A percentile compares a stretch with the other conserved stretches of the same genome.
phyloP scores from a whole-genome alignment of 495 filamentous ascomycete genomes.

The Neurospora hispaniola region DNA sequence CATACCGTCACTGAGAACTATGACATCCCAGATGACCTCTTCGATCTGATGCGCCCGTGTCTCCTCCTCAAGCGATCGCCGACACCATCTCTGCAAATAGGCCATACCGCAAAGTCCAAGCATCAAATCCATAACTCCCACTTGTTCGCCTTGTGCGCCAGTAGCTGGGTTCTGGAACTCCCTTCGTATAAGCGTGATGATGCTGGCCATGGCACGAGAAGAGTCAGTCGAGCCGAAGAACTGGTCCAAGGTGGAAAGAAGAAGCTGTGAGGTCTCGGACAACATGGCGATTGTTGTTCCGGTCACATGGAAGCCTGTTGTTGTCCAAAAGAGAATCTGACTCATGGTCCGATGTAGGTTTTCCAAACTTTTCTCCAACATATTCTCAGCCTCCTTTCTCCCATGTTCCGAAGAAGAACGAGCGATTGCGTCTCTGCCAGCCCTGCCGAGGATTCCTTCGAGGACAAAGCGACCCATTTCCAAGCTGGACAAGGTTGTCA shows the following conservation, averaged over 20 bases:
- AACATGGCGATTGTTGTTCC: conserved; percentile 50
- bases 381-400: conserved; percentile 48
- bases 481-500: conserved; percentile 58
- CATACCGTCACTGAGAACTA: conserved; percentile 54
- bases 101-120: conserved; percentile 61
- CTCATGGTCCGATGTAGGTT: conserved; percentile 52
- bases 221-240: conserved; percentile 72
- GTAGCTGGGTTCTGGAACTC: conserved; percentile 59
- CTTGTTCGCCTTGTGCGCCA: conserved; percentile 45
- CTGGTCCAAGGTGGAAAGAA: conserved; percentile 58
- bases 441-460: conserved; percentile 54
- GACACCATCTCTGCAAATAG: conserved; percentile 59
- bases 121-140: conserved; percentile 56
- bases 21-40: conserved; percentile 71
- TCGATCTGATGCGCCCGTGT: conserved; percentile 40
- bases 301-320: conserved; percentile 59
- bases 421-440: conserved; percentile 54
- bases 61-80: conserved; percentile 47
- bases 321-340: conserved; percentile 55
- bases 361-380: conserved; percentile 53
- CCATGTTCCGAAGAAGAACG: conserved; percentile 45
- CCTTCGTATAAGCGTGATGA: conserved; percentile 59
- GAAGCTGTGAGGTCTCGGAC: conserved; percentile 52
- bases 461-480: conserved; percentile 57
- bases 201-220: conserved; percentile 68